Percentiles rank a stretch among this genome's conserved stretches.
These are phyloP conservation scores for Phytophthora colocasiae DNA, from an alignment of 352 stramenopile species.

Conservation along the genomic window DNA sequence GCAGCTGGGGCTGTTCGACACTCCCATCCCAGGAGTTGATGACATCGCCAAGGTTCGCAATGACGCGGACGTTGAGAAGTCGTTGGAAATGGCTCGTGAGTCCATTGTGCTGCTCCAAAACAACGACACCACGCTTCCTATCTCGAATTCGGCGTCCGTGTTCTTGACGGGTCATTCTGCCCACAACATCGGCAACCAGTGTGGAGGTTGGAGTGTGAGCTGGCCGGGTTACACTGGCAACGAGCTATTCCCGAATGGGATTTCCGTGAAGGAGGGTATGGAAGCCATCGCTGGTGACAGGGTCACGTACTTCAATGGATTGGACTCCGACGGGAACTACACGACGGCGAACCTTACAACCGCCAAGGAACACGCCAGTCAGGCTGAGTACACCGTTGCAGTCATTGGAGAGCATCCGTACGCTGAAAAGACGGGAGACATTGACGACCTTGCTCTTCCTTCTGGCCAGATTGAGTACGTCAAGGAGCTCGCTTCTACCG, in stretches of 20 bases:
- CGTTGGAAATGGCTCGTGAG: conserved; percentile 71
- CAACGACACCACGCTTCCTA: conserved; percentile 53
- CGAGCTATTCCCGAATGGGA: background rate
- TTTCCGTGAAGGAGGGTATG: background rate
- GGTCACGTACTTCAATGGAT: background rate
- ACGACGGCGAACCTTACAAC: background rate
- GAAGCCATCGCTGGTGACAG: background rate
- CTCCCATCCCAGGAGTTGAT: conserved; percentile 50
- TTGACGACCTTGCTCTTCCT: no score
- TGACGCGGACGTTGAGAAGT: conserved; percentile 45
- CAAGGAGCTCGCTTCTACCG: no score
- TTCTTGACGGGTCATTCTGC: conserved; percentile 41
- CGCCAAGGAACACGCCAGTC: background rate
- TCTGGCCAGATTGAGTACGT: no score
- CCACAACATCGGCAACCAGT: conserved; percentile 44
- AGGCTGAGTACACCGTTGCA: background rate
- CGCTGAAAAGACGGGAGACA: background rate
- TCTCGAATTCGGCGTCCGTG: conserved; percentile 30
- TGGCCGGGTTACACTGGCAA: conserved; percentile 60
- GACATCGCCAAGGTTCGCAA: conserved; percentile 50
- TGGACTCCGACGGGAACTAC: background rate
- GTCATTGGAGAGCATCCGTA: background rate
- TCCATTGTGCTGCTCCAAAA: conserved; percentile 88
- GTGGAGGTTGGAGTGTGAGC: conserved; percentile 43
- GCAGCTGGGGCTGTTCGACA: conserved; percentile 65